phyloP scores from a whole-genome alignment of 768 basidiomycete genomes.

The Trametes punicea region DNA sequence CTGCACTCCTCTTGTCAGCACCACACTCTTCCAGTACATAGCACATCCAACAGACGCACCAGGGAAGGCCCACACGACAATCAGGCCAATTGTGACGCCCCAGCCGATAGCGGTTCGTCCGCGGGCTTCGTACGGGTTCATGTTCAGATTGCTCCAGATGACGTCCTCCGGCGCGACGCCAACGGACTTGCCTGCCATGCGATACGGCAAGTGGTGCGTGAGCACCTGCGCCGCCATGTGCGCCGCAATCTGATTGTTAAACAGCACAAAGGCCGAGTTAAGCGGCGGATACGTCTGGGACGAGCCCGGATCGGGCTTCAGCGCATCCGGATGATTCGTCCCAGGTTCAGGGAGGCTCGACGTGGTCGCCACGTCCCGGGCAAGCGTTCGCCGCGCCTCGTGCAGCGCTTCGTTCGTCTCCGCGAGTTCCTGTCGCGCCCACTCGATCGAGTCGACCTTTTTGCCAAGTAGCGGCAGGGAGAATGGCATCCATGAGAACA shows the following conservation, averaged over 20 bases:
- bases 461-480: slow-evolving; percentile 68
- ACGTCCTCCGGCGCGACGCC: slow-evolving; percentile 89
- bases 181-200: slow-evolving; percentile 72
- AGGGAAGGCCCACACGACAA: slow-evolving; percentile 87
- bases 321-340: slow-evolving; percentile 24
- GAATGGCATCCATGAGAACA: slow-evolving; percentile 48
- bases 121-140: slow-evolving; percentile 80
- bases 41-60: slow-evolving; percentile 35
- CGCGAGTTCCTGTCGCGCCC: slow-evolving; percentile 75
- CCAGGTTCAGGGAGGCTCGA: slow-evolving; percentile 19
- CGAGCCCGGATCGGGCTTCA: slow-evolving; percentile 23
- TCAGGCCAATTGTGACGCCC: slow-evolving; percentile 71
- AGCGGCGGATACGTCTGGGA: slow-evolving; percentile 33
- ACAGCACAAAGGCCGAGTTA: slow-evolving; percentile 80
- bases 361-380: slow-evolving; percentile 28
- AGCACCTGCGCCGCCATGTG: slow-evolving; percentile 80
- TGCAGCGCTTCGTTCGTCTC: slow-evolving; percentile 31
- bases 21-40: accelerated
- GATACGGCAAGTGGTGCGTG: slow-evolving; percentile 77
- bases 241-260: slow-evolving; percentile 89
- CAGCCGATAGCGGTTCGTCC: slow-evolving; percentile 51
- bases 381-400: slow-evolving; percentile 28
- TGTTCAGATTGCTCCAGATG: slow-evolving; percentile 84
- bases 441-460: slow-evolving; percentile 92
- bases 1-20: slow-evolving; percentile 12